These are phyloP conservation scores for Penicillium egyptiacum DNA, from an alignment of 495 filamentous ascomycete species.

Conservation along the genomic window DNA sequence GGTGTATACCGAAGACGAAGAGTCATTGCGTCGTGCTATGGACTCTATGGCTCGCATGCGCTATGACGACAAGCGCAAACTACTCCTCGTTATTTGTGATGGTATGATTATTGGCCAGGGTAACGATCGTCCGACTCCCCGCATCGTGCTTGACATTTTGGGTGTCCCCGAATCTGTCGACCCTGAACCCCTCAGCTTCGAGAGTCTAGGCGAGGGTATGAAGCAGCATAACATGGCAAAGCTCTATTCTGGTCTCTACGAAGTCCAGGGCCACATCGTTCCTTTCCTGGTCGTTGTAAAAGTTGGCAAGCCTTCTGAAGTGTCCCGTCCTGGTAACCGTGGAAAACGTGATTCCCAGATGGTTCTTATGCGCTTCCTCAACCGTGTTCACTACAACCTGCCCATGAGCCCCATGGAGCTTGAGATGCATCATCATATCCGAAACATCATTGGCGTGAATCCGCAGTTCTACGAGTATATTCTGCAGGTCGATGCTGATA, in stretches of 20 bases:
- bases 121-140: slow-evolving; percentile 91
- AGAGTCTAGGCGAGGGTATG: slow-evolving; percentile 91
- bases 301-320: slow-evolving; percentile 94
- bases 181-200: slow-evolving; percentile 96
- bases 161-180: slow-evolving; percentile 92
- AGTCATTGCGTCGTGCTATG: slow-evolving; percentile 92
- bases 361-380: slow-evolving; percentile 96
- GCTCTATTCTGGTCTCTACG: slow-evolving; percentile 95
- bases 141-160: slow-evolving; percentile 95
- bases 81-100: slow-evolving; percentile 31
- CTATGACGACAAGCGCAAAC: slow-evolving; percentile 82
- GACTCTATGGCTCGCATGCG: slow-evolving; percentile 94
- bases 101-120: slow-evolving; percentile 98
- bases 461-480: slow-evolving; percentile 98
- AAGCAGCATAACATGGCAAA: slow-evolving; percentile 99
- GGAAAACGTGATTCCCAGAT: slow-evolving; percentile 99
- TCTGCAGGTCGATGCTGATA: slow-evolving; percentile 96
- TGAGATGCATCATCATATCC: slow-evolving; percentile 98
- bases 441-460: slow-evolving; percentile 98
- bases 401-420: slow-evolving; percentile 96
- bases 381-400: slow-evolving; percentile 94
- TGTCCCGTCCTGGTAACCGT: slow-evolving; percentile 93
- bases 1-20: slow-evolving; percentile 97
- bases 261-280: slow-evolving; percentile 96
- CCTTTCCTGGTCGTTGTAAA: slow-evolving; percentile 97